Conservation (phyloP, 345 rosid species). For the Salix koriyanagi region DNA sequence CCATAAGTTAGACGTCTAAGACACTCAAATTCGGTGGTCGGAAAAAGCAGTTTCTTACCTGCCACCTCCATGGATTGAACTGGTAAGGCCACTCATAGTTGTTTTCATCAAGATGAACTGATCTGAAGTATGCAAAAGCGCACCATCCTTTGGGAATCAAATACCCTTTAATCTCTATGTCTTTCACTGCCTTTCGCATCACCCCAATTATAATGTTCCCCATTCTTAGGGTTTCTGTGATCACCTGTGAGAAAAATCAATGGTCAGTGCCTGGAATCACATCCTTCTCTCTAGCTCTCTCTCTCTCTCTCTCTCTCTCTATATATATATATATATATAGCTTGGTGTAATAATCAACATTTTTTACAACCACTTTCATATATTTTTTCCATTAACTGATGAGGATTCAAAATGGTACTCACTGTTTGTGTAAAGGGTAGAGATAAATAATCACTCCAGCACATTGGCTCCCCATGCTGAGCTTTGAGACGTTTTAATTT, state of each 20-base stretch:
- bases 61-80: slow-evolving; percentile 98
- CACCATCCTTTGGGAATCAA: slow-evolving; percentile 95
- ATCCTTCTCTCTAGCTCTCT: too few species aligned
- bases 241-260: slow-evolving; percentile 46
- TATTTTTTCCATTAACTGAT: background rate
- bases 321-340: too few species aligned
- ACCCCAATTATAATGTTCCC: slow-evolving; percentile 88
- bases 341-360: too few species aligned
- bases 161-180: slow-evolving; percentile 73
- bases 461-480: slow-evolving; percentile 50
- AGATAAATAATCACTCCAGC: slow-evolving; percentile 79
- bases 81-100: slow-evolving; percentile 73
- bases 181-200: slow-evolving; percentile 84
- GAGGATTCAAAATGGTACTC: slow-evolving; percentile 8
- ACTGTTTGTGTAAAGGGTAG: slow-evolving; percentile 83
- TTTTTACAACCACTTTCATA: background rate
- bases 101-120: slow-evolving; percentile 87
- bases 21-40: background rate
- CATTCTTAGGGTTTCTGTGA: slow-evolving; percentile 83
- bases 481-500: slow-evolving; percentile 65
- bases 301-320: too few species aligned
- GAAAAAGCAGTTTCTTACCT: slow-evolving; percentile 39
- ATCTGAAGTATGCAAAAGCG: slow-evolving; percentile 74
- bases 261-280: background rate
- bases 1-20: background rate